Percentiles rank a stretch among this genome's conserved stretches.
Evolutionary conservation across 2,329 filamentous ascomycete genomes (phyloP).

Genomic region (Ophiocordyceps camponoti-saundersi): DNA sequence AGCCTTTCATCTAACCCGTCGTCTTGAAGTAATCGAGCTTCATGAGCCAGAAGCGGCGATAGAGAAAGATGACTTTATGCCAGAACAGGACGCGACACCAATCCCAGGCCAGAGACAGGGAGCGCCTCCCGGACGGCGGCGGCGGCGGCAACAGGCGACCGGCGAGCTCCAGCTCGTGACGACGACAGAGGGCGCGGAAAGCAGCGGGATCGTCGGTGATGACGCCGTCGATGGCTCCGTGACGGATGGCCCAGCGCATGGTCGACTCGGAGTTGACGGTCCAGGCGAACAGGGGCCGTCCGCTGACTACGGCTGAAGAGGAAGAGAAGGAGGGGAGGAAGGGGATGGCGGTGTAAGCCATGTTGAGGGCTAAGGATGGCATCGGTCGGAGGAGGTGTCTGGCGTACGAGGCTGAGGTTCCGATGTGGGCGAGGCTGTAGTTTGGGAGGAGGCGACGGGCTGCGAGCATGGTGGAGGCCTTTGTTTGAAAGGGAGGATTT

Average conservation of each 20-base stretch:
- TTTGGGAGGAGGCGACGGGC: slow-evolving; percentile 43
- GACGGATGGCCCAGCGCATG: slow-evolving; percentile 65
- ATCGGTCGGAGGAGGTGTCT: slow-evolving; percentile 48
- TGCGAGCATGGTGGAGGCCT: slow-evolving; percentile 51
- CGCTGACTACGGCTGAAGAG: slow-evolving; percentile 10
- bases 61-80: slow-evolving; percentile 8
- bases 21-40: slow-evolving; percentile 10
- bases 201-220: slow-evolving; percentile 68
- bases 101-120: slow-evolving; percentile 1
- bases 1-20: too few relatives aligned
- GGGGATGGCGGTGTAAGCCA: slow-evolving; percentile 48
- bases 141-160: slow-evolving; percentile 1
- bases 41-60: slow-evolving; percentile 8
- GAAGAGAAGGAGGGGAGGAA: neutral
- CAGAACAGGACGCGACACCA: slow-evolving; percentile 7
- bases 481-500: neutral
- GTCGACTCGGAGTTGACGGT: slow-evolving; percentile 64
- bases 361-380: slow-evolving; percentile 61
- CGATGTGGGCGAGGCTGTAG: slow-evolving; percentile 51
- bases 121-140: too few relatives aligned
- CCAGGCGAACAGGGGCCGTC: slow-evolving; percentile 56
- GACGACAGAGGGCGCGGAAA: slow-evolving; percentile 43
- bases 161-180: slow-evolving; percentile 17
- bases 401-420: slow-evolving; percentile 50
- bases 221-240: slow-evolving; percentile 51